Evolutionary conservation across 257 asterid genomes (phyloP).

Genomic region (Nicotiana tabacum): DNA sequence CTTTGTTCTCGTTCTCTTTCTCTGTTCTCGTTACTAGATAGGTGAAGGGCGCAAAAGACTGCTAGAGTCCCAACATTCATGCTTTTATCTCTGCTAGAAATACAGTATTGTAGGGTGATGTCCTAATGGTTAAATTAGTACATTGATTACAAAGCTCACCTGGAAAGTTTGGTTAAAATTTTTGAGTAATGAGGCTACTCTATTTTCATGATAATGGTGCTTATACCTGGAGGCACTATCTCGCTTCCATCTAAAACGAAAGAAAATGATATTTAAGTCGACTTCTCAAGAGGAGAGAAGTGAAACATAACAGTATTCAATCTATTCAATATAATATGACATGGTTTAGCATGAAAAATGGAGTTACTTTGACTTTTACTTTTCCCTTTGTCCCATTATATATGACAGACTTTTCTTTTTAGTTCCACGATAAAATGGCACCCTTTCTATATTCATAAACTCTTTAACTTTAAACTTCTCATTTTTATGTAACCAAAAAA

Average conservation of each 20-base stretch:
- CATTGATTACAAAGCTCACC: background rate
- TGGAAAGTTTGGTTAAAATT: background rate
- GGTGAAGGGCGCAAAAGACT: background rate
- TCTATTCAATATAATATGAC: background rate
- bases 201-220: background rate
- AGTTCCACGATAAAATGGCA: background rate
- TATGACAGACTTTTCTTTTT: background rate
- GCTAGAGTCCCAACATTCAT: background rate
- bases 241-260: background rate
- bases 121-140: background rate
- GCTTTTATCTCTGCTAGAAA: background rate
- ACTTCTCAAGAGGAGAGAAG: background rate
- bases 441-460: background rate
- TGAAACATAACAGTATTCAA: background rate
- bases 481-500: too few species aligned
- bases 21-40: background rate
- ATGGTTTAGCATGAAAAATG: background rate
- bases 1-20: background rate
- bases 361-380: conserved; percentile 1
- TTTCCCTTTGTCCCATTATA: background rate
- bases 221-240: background rate
- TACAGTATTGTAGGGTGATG: background rate
- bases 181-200: background rate
- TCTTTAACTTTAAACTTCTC: background rate
- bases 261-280: background rate